phyloP scores from a whole-genome alignment of 2,329 filamentous ascomycete species.

The Fusarium drepaniforme region DNA sequence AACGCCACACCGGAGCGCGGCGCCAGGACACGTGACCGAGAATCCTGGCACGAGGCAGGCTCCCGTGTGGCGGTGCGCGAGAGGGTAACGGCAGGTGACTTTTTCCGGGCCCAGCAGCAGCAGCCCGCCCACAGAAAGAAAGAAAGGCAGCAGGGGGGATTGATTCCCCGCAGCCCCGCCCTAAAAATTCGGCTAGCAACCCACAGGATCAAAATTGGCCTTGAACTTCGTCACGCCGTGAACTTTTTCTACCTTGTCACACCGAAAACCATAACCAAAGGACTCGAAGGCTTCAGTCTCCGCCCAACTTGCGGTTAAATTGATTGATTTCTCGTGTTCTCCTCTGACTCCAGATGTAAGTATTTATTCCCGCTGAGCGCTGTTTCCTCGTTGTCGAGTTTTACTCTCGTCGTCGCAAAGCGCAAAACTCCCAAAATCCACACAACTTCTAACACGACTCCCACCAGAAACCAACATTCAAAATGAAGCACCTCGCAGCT shows the following conservation, averaged over 20 bases:
- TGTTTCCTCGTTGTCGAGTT: neutral
- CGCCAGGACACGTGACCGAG: slow-evolving; percentile 32
- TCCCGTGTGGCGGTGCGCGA: slow-evolving; percentile 42
- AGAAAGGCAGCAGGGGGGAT: neutral
- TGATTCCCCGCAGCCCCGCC: slow-evolving; percentile 22
- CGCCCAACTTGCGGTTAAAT: slow-evolving; percentile 98
- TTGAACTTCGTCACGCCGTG: slow-evolving; percentile 36
- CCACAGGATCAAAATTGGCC: slow-evolving; percentile 51
- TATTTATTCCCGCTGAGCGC: slow-evolving; percentile 30
- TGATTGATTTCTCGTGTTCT: slow-evolving; percentile 98
- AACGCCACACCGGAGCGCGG: slow-evolving; percentile 38
- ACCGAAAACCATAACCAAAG: slow-evolving; percentile 59
- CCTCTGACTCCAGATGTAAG: slow-evolving; percentile 52
- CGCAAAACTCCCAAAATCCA: neutral
- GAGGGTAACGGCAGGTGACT: neutral
- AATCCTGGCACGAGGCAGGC: neutral
- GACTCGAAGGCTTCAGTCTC: slow-evolving; percentile 99
- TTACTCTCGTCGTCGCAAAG: slow-evolving; percentile 8
- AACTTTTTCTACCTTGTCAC: slow-evolving; percentile 49
- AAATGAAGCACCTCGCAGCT: slow-evolving; percentile 99
- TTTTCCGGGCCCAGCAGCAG: slow-evolving; percentile 17
- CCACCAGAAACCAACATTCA: slow-evolving; percentile 60
- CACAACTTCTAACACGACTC: slow-evolving; percentile 28
- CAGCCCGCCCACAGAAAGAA: neutral
- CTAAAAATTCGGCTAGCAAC: slow-evolving; percentile 42